Conservation (phyloP, 352 stramenopile species). For the Phytophthora kernoviae region DNA sequence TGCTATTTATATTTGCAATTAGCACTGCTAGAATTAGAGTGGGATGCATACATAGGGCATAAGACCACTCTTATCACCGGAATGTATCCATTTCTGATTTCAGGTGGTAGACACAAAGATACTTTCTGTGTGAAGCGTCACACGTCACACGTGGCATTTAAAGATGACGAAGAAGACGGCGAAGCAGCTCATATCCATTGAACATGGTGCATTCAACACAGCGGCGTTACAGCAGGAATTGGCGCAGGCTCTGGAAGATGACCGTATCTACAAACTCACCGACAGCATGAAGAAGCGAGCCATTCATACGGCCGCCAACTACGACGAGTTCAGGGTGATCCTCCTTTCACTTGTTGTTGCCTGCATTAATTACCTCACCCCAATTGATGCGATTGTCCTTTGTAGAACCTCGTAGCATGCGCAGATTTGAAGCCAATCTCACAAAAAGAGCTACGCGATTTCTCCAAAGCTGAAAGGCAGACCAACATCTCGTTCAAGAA, state of each 20-base stretch:
- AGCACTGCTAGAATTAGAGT: conserved; percentile 5
- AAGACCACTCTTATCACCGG: conserved; percentile 24
- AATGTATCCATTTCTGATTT: conserved; percentile 27
- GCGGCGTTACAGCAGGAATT: conserved; percentile 75
- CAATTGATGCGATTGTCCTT: background rate
- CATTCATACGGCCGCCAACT: conserved; percentile 83
- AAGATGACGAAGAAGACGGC: conserved; percentile 32
- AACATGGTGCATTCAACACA: conserved; percentile 80
- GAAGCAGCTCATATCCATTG: conserved; percentile 69
- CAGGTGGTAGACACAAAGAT: conserved; percentile 29
- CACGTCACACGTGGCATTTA: background rate
- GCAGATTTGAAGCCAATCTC: conserved; percentile 84
- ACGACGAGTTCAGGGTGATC: conserved; percentile 89
- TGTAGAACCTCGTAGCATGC: conserved; percentile 84
- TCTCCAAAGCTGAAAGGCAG: conserved; percentile 49
- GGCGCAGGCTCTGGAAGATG: conserved; percentile 71
- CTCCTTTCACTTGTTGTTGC: too few relatives aligned
- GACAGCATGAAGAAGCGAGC: conserved; percentile 90
- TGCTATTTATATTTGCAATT: conserved; percentile 33
- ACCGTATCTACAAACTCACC: conserved; percentile 84
- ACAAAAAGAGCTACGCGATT: conserved; percentile 68
- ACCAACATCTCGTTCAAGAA: conserved; percentile 78
- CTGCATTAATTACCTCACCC: background rate
- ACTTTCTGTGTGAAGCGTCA: conserved; percentile 23
- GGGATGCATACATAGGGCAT: conserved; percentile 28